phyloP scores from a whole-genome alignment of 768 basidiomycete genomes.

The Xanthoconium purpureum region DNA sequence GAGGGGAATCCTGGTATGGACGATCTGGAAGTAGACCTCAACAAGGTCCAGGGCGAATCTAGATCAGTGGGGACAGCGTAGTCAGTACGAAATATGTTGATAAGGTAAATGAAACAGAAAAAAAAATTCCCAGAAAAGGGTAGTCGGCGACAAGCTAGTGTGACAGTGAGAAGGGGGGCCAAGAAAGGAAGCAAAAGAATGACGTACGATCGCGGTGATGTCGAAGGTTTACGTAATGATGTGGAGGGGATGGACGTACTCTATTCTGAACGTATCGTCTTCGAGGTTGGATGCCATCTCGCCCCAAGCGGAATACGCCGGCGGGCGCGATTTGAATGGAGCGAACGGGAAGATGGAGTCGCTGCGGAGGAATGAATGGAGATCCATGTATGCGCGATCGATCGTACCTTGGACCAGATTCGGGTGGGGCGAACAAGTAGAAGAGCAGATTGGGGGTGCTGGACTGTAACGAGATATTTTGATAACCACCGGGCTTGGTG shows the following conservation, averaged over 20 bases:
- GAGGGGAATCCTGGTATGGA: conserved; percentile 83
- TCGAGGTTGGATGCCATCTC: conserved; percentile 69
- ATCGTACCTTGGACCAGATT: conserved; percentile 43
- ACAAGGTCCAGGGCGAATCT: conserved; percentile 92
- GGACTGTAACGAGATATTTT: conserved; percentile 54
- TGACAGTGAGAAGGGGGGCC: conserved; percentile 20
- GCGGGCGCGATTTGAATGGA: conserved; percentile 35
- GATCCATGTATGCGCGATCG: conserved; percentile 14
- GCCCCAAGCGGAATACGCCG: conserved; percentile 70
- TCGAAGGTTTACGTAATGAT: conserved; percentile 30
- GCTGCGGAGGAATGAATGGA: conserved; percentile 29
- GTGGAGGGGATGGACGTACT: conserved; percentile 59
- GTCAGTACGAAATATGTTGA: conserved; percentile 15
- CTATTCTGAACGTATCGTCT: conserved; percentile 70
- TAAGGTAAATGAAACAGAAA: conserved; percentile 27
- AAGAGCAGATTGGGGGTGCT: conserved; percentile 64
- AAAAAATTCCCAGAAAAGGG: conserved; percentile 18
- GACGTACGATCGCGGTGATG: conserved; percentile 24
- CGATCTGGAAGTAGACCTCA: conserved; percentile 92
- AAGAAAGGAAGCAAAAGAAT: conserved; percentile 15
- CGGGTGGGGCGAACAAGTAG: conserved; percentile 76
- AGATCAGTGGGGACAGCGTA: conserved; percentile 6
- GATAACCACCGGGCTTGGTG: conserved; percentile 35
- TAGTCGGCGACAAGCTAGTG: conserved; percentile 14
- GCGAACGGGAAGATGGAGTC: conserved; percentile 35